Conservation (phyloP, 768 basidiomycete species). For the Macrocybe gigantea region DNA sequence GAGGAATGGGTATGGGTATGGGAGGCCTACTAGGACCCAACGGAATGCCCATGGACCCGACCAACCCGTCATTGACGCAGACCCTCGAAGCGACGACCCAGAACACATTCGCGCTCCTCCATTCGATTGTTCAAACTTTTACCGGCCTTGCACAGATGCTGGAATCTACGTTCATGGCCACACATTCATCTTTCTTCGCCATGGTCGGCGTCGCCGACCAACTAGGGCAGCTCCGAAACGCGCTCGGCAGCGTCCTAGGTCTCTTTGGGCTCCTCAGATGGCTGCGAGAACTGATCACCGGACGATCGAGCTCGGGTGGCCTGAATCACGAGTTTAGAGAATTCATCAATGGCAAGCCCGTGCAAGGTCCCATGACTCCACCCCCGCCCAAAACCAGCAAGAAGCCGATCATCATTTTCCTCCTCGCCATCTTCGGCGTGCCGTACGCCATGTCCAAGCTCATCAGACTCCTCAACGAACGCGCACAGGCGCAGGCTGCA, state of each 20-base stretch:
- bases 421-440: conserved; percentile 88
- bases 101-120: conserved; percentile 88
- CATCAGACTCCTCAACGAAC: conserved; percentile 67
- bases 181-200: conserved; percentile 91
- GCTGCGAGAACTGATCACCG: conserved; percentile 63
- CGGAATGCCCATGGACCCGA: conserved; percentile 42
- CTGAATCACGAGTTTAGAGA: conserved; percentile 68
- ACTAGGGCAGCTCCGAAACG: conserved; percentile 85
- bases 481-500: conserved; percentile 45
- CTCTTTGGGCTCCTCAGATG: conserved; percentile 87
- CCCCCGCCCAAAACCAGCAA: conserved; percentile 61
- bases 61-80: conserved; percentile 71
- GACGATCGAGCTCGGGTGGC: conserved; percentile 23
- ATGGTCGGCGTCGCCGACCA: conserved; percentile 98
- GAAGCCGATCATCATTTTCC: conserved; percentile 90
- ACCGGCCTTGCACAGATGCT: conserved; percentile 95
- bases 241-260: conserved; percentile 89
- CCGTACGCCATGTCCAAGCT: conserved; percentile 93
- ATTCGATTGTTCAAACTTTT: conserved; percentile 94
- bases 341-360: conserved; percentile 62
- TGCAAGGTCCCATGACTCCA: conserved; percentile 39
- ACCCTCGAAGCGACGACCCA: conserved; percentile 86
- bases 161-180: conserved; percentile 96
- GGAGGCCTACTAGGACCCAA: conserved; percentile 38
- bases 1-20: conserved; percentile 27